Conservation (phyloP, 2,329 filamentous ascomycete genomes). For the Blumeria hordei region DNA sequence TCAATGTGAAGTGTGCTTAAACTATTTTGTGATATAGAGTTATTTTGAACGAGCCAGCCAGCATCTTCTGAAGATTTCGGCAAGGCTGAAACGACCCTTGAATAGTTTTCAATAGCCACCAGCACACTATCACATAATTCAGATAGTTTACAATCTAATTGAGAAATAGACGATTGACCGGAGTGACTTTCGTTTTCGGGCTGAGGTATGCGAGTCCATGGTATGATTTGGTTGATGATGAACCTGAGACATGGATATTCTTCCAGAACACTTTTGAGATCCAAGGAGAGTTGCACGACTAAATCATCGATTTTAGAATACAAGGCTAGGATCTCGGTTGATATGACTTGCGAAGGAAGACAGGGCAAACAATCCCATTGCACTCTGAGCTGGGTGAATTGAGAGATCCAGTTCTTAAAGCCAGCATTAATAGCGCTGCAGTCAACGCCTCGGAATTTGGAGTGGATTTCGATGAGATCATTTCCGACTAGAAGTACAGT, state of each 20-base stretch:
- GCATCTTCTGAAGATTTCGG: slow-evolving; percentile 34
- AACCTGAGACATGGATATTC: slow-evolving; percentile 36
- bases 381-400: slow-evolving; percentile 21
- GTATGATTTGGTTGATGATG: slow-evolving; percentile 36
- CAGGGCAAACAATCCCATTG: slow-evolving; percentile 20
- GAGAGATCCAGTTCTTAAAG: slow-evolving; percentile 26
- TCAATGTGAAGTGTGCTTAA: slow-evolving; percentile 12
- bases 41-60: slow-evolving; percentile 31
- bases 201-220: slow-evolving; percentile 28
- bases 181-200: slow-evolving; percentile 2
- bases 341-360: slow-evolving; percentile 28
- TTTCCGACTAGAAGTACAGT: slow-evolving; percentile 39
- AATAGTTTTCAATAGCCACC: slow-evolving; percentile 52
- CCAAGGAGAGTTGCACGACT: slow-evolving; percentile 4
- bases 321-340: slow-evolving; percentile 14
- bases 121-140: slow-evolving; percentile 51
- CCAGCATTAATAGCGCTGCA: slow-evolving; percentile 21
- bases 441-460: slow-evolving; percentile 30
- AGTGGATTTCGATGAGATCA: slow-evolving; percentile 40
- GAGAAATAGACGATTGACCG: slow-evolving; percentile 9
- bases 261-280: slow-evolving; percentile 20
- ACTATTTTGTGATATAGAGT: slow-evolving; percentile 6
- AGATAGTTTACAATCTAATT: slow-evolving; percentile 33
- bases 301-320: slow-evolving; percentile 6
- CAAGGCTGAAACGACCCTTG: slow-evolving; percentile 27